phyloP scores from a whole-genome alignment of 257 asterid species.

The Ilex asprella region DNA sequence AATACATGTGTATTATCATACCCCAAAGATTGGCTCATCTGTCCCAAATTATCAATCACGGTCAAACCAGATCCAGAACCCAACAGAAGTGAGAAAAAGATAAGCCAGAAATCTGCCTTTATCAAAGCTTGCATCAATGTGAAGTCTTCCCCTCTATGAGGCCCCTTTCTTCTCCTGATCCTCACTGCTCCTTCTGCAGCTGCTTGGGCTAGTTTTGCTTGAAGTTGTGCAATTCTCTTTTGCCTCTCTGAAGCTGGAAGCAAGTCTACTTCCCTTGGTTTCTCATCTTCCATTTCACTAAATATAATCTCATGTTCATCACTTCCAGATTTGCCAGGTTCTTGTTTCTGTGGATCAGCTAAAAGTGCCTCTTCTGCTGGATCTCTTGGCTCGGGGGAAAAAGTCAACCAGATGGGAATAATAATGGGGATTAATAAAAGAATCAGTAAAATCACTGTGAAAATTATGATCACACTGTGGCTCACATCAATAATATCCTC shows the following conservation, averaged over 20 bases:
- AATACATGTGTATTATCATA: background rate
- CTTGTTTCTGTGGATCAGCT: background rate
- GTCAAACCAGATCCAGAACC: slow-evolving; percentile 3
- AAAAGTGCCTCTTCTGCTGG: background rate
- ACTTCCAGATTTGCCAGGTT: background rate
- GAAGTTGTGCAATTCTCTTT: slow-evolving; percentile 1
- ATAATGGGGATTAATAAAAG: background rate
- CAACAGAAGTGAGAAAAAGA: slow-evolving; percentile 2
- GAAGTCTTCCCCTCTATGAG: slow-evolving; percentile 2
- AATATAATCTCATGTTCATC: background rate
- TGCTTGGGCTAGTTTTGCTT: background rate
- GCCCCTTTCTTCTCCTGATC: background rate
- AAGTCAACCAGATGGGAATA: background rate
- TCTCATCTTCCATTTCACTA: slow-evolving; percentile 4
- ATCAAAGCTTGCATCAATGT: slow-evolving; percentile 1
- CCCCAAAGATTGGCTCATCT: background rate
- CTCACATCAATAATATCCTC: background rate
- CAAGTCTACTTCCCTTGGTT: background rate
- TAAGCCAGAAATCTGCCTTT: slow-evolving; percentile 2
- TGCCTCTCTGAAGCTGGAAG: slow-evolving; percentile 5
- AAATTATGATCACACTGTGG: slow-evolving; percentile 2
- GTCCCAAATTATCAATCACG: slow-evolving; percentile 3
- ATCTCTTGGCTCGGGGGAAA: background rate
- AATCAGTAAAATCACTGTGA: background rate
- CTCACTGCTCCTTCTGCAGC: slow-evolving; percentile 7